phyloP scores from a whole-genome alignment of 106 monocot genomes.

The Narthecium ossifragum region DNA sequence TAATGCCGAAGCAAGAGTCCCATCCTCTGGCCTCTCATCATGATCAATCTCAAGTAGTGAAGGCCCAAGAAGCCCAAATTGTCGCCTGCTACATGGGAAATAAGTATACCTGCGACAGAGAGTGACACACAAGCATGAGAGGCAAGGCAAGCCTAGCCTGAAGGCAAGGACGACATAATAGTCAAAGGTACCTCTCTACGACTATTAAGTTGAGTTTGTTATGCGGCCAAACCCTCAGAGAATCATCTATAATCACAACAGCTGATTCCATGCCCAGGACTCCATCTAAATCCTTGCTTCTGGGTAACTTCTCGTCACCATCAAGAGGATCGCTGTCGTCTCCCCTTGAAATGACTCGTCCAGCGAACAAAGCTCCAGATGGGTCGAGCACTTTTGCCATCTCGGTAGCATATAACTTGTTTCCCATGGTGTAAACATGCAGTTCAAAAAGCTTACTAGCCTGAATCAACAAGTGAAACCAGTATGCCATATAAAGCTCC shows the following conservation, averaged over 20 bases:
- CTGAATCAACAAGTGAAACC: no score
- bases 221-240: slow-evolving; percentile 89
- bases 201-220: slow-evolving; percentile 88
- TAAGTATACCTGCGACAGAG: slow-evolving; percentile 65
- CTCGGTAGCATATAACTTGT: slow-evolving; percentile 93
- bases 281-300: slow-evolving; percentile 93
- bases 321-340: slow-evolving; percentile 64
- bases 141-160: background rate
- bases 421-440: slow-evolving; percentile 98
- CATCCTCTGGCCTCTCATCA: slow-evolving; percentile 92
- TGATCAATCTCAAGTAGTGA: slow-evolving; percentile 93
- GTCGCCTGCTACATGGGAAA: slow-evolving; percentile 88
- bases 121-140: background rate
- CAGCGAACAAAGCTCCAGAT: slow-evolving; percentile 63
- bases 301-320: slow-evolving; percentile 75
- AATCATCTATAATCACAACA: slow-evolving; percentile 97
- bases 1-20: slow-evolving; percentile 78
- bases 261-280: slow-evolving; percentile 96
- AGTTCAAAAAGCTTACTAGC: slow-evolving; percentile 86
- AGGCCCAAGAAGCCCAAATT: slow-evolving; percentile 89
- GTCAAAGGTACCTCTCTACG: slow-evolving; percentile 71
- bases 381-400: slow-evolving; percentile 94
- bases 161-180: background rate
- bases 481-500: no score
- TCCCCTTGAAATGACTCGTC: slow-evolving; percentile 79